Conservation (phyloP, 805 yeast genomes). For the Candida anglica region DNA sequence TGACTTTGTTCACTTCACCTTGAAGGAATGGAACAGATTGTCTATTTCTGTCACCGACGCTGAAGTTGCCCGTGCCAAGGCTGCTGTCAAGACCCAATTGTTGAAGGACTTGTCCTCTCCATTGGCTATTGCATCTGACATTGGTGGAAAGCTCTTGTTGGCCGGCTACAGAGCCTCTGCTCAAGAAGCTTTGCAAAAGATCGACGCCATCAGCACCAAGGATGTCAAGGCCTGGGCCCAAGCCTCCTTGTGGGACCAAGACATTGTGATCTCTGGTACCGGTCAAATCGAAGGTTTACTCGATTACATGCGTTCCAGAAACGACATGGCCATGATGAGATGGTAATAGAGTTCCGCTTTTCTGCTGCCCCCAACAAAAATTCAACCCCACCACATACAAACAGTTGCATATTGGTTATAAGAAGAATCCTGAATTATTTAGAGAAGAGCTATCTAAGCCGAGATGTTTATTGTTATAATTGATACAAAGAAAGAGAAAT, state of each 20-base stretch:
- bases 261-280: slow-evolving; percentile 76
- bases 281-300: slow-evolving; percentile 83
- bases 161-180: slow-evolving; percentile 60
- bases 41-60: slow-evolving; percentile 70
- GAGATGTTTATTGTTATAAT: too few relatives aligned
- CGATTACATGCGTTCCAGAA: slow-evolving; percentile 84
- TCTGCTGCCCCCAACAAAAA: neutral
- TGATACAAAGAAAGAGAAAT: too few relatives aligned
- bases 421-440: neutral
- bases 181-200: slow-evolving; percentile 54
- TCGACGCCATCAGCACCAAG: slow-evolving; percentile 59
- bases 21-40: slow-evolving; percentile 87
- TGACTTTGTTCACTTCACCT: slow-evolving; percentile 74
- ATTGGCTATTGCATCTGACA: slow-evolving; percentile 47
- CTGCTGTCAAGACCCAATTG: slow-evolving; percentile 60
- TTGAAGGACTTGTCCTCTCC: slow-evolving; percentile 48
- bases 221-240: slow-evolving; percentile 73
- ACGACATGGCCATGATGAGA: slow-evolving; percentile 88
- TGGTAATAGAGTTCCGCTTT: slow-evolving; percentile 24
- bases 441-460: too few relatives aligned
- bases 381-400: neutral
- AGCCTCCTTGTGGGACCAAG: slow-evolving; percentile 74
- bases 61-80: slow-evolving; percentile 76
- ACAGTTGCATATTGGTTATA: neutral
- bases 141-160: slow-evolving; percentile 58